These are phyloP conservation scores for Aphanomyces invadans DNA, from an alignment of 352 stramenopile species.

Conservation along the genomic window DNA sequence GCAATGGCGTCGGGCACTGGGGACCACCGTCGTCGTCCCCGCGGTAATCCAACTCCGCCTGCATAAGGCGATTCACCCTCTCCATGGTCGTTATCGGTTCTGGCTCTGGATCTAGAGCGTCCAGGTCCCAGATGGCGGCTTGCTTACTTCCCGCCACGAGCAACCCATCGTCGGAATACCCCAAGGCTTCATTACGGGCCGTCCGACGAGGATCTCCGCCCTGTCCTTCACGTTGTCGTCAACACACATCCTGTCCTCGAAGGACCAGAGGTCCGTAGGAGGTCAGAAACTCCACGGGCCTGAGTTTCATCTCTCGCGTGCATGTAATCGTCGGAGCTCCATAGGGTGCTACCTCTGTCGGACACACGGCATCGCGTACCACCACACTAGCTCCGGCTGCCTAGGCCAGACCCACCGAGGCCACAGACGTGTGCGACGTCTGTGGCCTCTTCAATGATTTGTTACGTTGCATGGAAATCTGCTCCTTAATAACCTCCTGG, in stretches of 20 bases:
- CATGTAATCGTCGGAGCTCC: neutral
- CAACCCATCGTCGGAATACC: slow-evolving; percentile 1
- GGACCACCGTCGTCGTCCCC: no score
- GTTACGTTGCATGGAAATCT: neutral
- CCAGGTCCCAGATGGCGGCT: neutral
- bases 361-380: neutral
- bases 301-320: neutral
- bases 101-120: no score
- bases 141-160: slow-evolving; percentile 1
- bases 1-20: no score
- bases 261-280: slow-evolving; percentile 13
- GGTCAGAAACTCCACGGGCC: neutral
- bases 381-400: neutral
- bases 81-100: no score
- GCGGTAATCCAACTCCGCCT: no score
- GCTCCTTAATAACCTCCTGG: neutral
- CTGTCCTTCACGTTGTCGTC: neutral
- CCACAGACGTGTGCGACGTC: neutral
- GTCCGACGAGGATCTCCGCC: neutral
- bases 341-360: neutral
- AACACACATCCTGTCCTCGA: neutral
- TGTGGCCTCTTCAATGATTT: neutral
- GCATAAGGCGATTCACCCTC: no score
- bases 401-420: neutral
- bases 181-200: slow-evolving; percentile 9